Evolutionary conservation across 305 asterid genomes (phyloP).

Genomic region (Ilex paraguariensis): DNA sequence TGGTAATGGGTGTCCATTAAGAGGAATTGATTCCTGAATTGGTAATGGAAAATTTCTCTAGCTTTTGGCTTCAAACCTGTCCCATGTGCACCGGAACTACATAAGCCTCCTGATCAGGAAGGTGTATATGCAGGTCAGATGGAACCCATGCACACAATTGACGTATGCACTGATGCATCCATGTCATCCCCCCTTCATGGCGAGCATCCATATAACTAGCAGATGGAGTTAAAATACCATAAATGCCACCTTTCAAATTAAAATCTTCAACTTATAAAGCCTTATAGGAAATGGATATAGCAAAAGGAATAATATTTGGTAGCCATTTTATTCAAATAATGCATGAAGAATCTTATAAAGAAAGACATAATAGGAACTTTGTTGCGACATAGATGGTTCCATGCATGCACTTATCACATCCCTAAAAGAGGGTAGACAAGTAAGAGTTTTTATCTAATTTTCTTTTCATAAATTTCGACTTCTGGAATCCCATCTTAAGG

Average conservation of each 20-base stretch:
- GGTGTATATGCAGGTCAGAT: slow-evolving; percentile 17
- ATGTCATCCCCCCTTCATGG: background rate
- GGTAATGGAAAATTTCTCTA: slow-evolving; percentile 9
- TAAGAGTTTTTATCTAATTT: slow-evolving; percentile 18
- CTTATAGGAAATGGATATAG: slow-evolving; percentile 42
- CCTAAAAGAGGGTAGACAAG: slow-evolving; percentile 11
- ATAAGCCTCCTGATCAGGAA: slow-evolving; percentile 29
- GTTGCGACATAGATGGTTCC: slow-evolving; percentile 10
- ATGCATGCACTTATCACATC: slow-evolving; percentile 23
- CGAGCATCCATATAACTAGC: too few species aligned
- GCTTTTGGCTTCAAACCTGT: slow-evolving; percentile 21
- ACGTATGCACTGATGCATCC: slow-evolving; percentile 1
- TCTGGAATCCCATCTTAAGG: slow-evolving; percentile 35
- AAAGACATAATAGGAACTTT: slow-evolving; percentile 15
- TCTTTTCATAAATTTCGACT: slow-evolving; percentile 22
- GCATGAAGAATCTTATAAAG: slow-evolving; percentile 38
- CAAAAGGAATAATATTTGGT: slow-evolving; percentile 33
- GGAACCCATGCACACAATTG: slow-evolving; percentile 20
- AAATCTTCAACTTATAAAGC: slow-evolving; percentile 48
- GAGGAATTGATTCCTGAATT: slow-evolving; percentile 41
- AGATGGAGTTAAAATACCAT: too few species aligned
- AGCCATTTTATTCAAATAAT: slow-evolving; percentile 35
- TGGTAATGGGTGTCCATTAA: slow-evolving; percentile 37
- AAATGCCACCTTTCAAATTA: background rate
- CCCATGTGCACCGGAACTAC: slow-evolving; percentile 35